These are phyloP conservation scores for Zymoseptoria tritici DNA, from an alignment of 2,329 filamentous ascomycete genomes.

Conservation along the genomic window DNA sequence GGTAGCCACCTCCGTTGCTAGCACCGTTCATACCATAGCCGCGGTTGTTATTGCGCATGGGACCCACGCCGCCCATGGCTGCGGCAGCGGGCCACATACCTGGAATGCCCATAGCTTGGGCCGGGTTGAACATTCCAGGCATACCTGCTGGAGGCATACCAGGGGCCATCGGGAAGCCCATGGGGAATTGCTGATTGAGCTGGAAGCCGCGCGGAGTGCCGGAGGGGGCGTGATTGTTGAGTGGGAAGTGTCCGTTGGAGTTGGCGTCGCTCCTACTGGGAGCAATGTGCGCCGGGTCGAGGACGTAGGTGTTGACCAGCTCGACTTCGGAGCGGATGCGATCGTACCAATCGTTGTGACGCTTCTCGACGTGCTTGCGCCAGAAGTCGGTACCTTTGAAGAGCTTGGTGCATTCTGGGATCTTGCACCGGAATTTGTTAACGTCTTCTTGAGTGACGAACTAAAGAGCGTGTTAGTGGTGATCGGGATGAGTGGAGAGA, in stretches of 20 bases:
- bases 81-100: slow-evolving; percentile 15
- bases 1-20: slow-evolving; percentile 16
- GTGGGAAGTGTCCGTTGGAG: slow-evolving; percentile 90
- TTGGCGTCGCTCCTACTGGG: slow-evolving; percentile 89
- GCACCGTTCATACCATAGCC: slow-evolving; percentile 30
- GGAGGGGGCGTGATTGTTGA: slow-evolving; percentile 61
- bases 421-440: slow-evolving; percentile 92
- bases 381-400: slow-evolving; percentile 98
- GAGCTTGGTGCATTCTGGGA: slow-evolving; percentile 89
- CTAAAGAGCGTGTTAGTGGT: slow-evolving; percentile 14
- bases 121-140: slow-evolving; percentile 22
- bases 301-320: slow-evolving; percentile 87
- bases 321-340: slow-evolving; percentile 75
- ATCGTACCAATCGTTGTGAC: slow-evolving; percentile 82
- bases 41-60: slow-evolving; percentile 29
- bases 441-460: slow-evolving; percentile 96
- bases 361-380: slow-evolving; percentile 96
- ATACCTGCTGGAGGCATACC: slow-evolving; percentile 35
- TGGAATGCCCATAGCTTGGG: slow-evolving; percentile 38
- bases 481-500: background rate
- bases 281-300: slow-evolving; percentile 90
- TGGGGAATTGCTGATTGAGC: slow-evolving; percentile 55
- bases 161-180: slow-evolving; percentile 38
- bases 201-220: slow-evolving; percentile 92
- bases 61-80: slow-evolving; percentile 32